Conservation (phyloP, 2,329 filamentous ascomycete species). For the Aspergillus sp. region DNA sequence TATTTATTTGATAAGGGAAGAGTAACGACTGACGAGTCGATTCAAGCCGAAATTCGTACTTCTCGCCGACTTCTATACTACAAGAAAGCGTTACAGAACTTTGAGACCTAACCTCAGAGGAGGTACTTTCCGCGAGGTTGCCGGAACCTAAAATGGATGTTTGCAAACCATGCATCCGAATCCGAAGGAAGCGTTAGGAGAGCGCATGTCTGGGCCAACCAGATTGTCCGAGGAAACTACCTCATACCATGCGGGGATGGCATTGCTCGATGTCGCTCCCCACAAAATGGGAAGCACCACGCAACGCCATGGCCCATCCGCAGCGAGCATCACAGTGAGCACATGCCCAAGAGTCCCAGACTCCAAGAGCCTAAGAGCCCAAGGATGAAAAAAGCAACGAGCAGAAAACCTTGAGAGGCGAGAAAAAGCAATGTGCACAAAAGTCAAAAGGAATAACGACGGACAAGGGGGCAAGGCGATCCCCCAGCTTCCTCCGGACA, state of each 20-base stretch:
- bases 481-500: slow-evolving; percentile 9
- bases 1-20: neutral
- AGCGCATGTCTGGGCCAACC: neutral
- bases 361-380: neutral
- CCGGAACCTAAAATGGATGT: neutral
- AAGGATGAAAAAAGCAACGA: slow-evolving; percentile 12
- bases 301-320: slow-evolving; percentile 7
- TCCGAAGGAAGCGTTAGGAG: neutral
- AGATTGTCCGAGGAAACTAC: slow-evolving; percentile 1
- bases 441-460: slow-evolving; percentile 1
- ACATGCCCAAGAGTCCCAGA: neutral
- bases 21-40: too few species aligned
- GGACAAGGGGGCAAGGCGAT: slow-evolving; percentile 7
- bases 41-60: neutral
- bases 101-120: neutral
- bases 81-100: neutral
- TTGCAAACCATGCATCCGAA: neutral
- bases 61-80: neutral
- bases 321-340: slow-evolving; percentile 10
- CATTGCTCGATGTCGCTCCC: slow-evolving; percentile 13
- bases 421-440: slow-evolving; percentile 2
- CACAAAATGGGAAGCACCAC: slow-evolving; percentile 14
- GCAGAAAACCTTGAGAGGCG: neutral
- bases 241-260: slow-evolving; percentile 20
- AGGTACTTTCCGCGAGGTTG: neutral